These are phyloP conservation scores for Dichomitus squalens DNA, from an alignment of 1,284 basidiomycete species.

Conservation along the genomic window DNA sequence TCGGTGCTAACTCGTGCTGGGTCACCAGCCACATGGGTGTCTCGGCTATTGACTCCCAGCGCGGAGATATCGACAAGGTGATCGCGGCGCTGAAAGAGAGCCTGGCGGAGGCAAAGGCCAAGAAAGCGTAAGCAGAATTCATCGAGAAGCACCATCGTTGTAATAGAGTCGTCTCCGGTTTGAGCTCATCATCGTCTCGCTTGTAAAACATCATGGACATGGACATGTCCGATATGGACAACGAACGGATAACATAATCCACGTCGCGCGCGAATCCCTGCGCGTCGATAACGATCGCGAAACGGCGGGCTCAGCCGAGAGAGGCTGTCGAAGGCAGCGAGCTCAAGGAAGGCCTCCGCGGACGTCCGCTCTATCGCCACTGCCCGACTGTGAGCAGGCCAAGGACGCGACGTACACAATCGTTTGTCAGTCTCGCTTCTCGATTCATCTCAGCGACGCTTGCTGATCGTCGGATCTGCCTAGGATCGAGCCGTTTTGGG, in stretches of 20 bases:
- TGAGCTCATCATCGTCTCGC: conserved; percentile 15
- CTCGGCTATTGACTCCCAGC: conserved; percentile 68
- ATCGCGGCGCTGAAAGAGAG: conserved; percentile 67
- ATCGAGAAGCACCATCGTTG: conserved; percentile 8
- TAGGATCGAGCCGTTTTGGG: background rate
- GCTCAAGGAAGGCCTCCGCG: background rate
- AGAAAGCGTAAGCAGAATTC: conserved; percentile 33
- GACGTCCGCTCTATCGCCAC: conserved; percentile 26
- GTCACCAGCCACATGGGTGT: conserved; percentile 84
- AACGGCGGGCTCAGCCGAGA: too few species aligned
- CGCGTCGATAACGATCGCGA: background rate
- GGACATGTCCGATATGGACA: background rate
- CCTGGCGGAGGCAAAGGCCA: conserved; percentile 52
- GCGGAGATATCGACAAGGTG: conserved; percentile 81
- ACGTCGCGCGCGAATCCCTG: background rate
- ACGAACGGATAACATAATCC: background rate
- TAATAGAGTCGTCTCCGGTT: conserved; percentile 18
- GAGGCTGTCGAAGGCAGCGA: background rate
- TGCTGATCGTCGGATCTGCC: conserved; percentile 7
- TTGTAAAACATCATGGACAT: conserved; percentile 5
- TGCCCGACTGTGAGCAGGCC: conserved; percentile 22
- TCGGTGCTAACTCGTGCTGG: background rate
- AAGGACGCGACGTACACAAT: background rate
- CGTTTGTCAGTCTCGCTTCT: background rate
- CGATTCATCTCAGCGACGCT: conserved; percentile 15